Conservation (phyloP, 768 basidiomycete genomes). For the Kondoa malvinella region DNA sequence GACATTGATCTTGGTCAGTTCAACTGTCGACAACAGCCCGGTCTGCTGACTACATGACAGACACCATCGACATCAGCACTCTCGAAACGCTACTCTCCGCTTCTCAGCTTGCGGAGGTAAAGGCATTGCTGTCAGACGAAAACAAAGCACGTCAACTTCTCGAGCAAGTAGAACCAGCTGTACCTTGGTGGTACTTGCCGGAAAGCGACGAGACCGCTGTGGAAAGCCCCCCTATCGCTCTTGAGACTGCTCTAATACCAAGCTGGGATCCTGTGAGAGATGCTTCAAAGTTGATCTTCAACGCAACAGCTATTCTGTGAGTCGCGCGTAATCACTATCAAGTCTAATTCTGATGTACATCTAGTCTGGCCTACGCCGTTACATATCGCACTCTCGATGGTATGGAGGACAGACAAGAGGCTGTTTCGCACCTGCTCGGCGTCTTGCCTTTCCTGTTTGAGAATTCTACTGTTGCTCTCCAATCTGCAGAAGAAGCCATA, state of each 20-base stretch:
- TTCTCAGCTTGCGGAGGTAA: not conserved
- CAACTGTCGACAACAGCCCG: too few species aligned
- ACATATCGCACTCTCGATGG: not conserved
- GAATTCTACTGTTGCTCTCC: not conserved
- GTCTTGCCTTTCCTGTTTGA: conserved; percentile 2
- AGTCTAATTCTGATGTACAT: not conserved
- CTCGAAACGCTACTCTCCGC: not conserved
- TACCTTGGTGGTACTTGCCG: not conserved
- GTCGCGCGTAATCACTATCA: not conserved
- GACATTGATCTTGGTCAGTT: not conserved
- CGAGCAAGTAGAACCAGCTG: not conserved
- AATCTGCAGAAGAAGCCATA: not conserved
- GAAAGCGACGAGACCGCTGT: too few species aligned
- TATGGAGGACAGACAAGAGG: not conserved
- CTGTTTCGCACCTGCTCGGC: not conserved
- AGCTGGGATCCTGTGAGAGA: not conserved
- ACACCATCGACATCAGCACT: too few species aligned
- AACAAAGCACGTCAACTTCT: not conserved
- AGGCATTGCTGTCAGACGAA: not conserved
- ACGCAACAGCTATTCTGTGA: not conserved
- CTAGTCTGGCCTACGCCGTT: not conserved
- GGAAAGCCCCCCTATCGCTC: too few species aligned
- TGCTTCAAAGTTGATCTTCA: not conserved
- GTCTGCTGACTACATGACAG: too few species aligned
- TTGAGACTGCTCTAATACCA: too few species aligned